Evolutionary conservation across 768 basidiomycete genomes (phyloP).

Genomic region (Lactifluus rugatus): DNA sequence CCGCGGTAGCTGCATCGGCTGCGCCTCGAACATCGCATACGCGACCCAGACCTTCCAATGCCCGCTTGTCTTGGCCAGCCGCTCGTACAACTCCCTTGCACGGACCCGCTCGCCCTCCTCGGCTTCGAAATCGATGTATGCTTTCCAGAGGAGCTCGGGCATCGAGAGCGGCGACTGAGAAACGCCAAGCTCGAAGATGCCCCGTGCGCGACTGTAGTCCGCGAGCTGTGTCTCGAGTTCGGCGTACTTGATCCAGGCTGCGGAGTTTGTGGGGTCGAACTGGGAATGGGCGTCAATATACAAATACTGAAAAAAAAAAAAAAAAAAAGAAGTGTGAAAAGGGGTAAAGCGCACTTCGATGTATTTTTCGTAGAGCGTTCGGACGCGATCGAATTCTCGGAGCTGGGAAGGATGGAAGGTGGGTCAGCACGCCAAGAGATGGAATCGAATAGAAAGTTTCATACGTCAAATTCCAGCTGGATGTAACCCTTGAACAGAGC

Average conservation of each 20-base stretch:
- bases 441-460: neutral
- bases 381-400: constrained; percentile 91
- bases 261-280: constrained; percentile 85
- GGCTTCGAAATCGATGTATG: constrained; percentile 94
- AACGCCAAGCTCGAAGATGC: constrained; percentile 88
- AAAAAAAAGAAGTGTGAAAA: neutral
- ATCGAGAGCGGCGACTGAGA: constrained; percentile 79
- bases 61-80: constrained; percentile 73
- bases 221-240: constrained; percentile 82
- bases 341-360: constrained; percentile 55
- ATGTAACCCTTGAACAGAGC: constrained; percentile 94
- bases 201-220: constrained; percentile 82
- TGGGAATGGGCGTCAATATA: constrained; percentile 21
- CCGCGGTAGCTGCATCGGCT: constrained; percentile 55
- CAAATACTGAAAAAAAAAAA: no score
- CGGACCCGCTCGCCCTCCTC: constrained; percentile 86
- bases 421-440: constrained; percentile 10
- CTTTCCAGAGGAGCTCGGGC: constrained; percentile 93
- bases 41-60: constrained; percentile 98
- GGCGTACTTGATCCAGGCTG: constrained; percentile 95
- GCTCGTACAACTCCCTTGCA: constrained; percentile 80
- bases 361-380: constrained; percentile 88
- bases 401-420: constrained; percentile 37
- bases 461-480: constrained; percentile 81
- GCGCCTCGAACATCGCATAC: constrained; percentile 87